These are phyloP conservation scores for Gomphus bonarii DNA, from an alignment of 1,284 basidiomycete genomes.

Conservation along the genomic window DNA sequence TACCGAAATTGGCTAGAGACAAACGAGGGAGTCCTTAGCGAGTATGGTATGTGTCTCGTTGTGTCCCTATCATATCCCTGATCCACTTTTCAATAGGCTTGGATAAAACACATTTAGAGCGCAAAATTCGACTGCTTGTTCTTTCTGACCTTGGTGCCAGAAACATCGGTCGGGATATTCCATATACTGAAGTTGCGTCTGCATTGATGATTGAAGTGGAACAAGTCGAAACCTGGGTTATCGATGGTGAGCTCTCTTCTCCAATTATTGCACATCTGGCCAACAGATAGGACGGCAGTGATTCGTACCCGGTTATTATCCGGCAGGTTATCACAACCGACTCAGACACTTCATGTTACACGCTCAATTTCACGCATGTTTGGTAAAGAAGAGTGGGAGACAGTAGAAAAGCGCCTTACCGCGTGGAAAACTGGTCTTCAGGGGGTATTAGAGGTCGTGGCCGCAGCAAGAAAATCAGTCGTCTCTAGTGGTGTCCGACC, in stretches of 20 bases:
- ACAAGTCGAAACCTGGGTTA: conserved; percentile 86
- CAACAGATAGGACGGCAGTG: conserved; percentile 33
- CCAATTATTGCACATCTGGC: not conserved
- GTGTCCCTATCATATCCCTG: not conserved
- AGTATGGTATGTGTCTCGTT: conserved; percentile 16
- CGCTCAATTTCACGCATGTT: conserved; percentile 74
- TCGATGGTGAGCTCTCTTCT: conserved; percentile 56
- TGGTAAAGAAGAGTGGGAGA: conserved; percentile 73
- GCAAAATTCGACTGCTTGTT: conserved; percentile 75
- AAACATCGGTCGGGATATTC: conserved; percentile 65
- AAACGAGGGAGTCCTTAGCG: conserved; percentile 42
- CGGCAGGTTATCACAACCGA: conserved; percentile 80
- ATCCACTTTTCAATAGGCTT: conserved; percentile 29
- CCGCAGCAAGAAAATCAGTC: conserved; percentile 40
- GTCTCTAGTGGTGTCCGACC: conserved; percentile 3
- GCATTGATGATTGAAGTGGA: conserved; percentile 55
- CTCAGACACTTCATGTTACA: conserved; percentile 65
- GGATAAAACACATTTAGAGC: conserved; percentile 49
- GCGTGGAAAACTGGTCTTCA: conserved; percentile 73
- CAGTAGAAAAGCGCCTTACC: conserved; percentile 66
- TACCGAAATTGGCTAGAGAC: conserved; percentile 52
- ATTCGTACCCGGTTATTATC: conserved; percentile 77
- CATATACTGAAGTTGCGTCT: conserved; percentile 66
- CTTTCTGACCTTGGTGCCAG: conserved; percentile 73
- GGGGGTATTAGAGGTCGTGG: conserved; percentile 59